Base-by-base conservation (phyloP, 352 stramenopile species). In the Pilasporangium apinafurcum region DNA sequence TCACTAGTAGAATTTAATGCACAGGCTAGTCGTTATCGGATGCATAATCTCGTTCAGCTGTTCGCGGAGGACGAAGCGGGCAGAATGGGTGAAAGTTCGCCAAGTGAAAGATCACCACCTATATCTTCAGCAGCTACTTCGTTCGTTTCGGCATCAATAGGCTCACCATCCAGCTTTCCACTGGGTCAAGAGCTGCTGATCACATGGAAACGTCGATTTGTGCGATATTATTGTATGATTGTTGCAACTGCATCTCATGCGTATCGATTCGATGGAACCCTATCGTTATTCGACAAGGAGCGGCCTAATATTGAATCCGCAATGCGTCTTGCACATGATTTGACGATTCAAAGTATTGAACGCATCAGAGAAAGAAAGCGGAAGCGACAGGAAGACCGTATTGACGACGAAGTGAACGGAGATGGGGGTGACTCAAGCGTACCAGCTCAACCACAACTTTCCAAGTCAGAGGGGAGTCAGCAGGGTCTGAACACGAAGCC, bases 151-250 rank as follows among this genome's bases (percentile, higher is more conserved):
- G 26, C 41, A 6, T 17, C 55, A 8, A 42, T 53, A 12, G 55
- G 46, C 37, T 62, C 63, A 18, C 47, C 61, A 10, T 52, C 44
- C 8, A 59, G 37, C 13, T 69, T 74, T 21, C 44, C 61, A 3
- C 59, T 85, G 10, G 70, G 76, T 18, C 69, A 70, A 37, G 76
- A 86, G 31, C 48, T 92, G 20, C 58, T 85, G 18, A 57, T 88
- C 16, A 81, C 80, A 1, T 92, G 80, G 80, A 85, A 85, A 33
- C 66, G 76, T 5, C 76, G 80, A 18, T 92, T 92, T 59, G 80
- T 92, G n/a, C 74, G 80, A n/a, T 78, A 88, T 48, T 92, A 89
- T 37, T 92, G 77, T 49, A 73, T 85, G 56, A 70, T 88, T 34
- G 68, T 92, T 6, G 74, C 80, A 1, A 74, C 80, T 18, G 76